phyloP scores from a whole-genome alignment of 768 basidiomycete genomes.

The Tylopilus sp. region DNA sequence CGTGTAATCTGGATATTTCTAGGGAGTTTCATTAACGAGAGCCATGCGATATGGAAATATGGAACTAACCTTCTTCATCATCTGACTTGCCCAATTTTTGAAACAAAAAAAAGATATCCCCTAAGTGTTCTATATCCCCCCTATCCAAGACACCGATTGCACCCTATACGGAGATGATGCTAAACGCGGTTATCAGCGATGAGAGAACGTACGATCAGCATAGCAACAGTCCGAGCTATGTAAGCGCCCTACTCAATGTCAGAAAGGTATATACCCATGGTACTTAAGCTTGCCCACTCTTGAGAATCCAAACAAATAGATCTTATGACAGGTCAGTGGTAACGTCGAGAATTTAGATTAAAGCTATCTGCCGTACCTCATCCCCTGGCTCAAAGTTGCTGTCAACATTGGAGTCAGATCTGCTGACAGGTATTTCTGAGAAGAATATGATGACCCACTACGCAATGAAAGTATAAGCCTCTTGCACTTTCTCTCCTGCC shows the following conservation, averaged over 20 bases:
- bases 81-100: conserved; percentile 58
- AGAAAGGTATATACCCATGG: neutral
- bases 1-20: conserved; percentile 41
- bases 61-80: conserved; percentile 40
- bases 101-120: conserved; percentile 55
- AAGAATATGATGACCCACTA: conserved; percentile 54
- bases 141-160: conserved; percentile 67
- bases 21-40: neutral
- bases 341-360: neutral
- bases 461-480: conserved; percentile 74
- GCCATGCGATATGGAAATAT: neutral
- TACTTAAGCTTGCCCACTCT: conserved; percentile 39
- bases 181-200: neutral
- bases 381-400: conserved; percentile 76
- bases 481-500: conserved; percentile 68
- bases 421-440: neutral
- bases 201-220: conserved; percentile 39
- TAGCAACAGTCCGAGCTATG: conserved; percentile 70
- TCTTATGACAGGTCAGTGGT: conserved; percentile 37
- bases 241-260: conserved; percentile 57
- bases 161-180: conserved; percentile 39
- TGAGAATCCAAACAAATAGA: conserved; percentile 77
- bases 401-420: neutral
- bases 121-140: conserved; percentile 70
- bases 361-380: conserved; percentile 45